phyloP scores from a whole-genome alignment of 495 filamentous ascomycete genomes.

The Staphylotrichum longicolle region DNA sequence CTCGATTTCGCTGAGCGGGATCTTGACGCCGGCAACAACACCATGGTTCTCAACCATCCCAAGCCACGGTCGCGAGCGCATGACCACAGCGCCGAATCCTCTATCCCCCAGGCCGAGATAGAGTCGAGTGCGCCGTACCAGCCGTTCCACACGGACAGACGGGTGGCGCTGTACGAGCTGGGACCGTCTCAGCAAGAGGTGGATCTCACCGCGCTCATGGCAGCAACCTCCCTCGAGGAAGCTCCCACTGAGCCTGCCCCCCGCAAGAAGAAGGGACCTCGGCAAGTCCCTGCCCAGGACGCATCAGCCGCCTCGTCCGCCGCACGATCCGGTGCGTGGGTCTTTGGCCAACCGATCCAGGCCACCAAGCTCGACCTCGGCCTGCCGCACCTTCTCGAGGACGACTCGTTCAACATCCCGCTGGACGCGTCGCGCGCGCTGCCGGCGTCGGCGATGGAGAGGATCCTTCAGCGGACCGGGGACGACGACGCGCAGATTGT shows the following conservation, averaged over 20 bases:
- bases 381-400: conserved; percentile 48
- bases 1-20: conserved; percentile 48
- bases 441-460: conserved; percentile 56
- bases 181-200: conserved; percentile 22
- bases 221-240: conserved; percentile 33
- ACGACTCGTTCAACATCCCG: conserved; percentile 53
- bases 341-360: conserved; percentile 65
- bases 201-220: conserved; percentile 36
- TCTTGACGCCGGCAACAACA: conserved; percentile 43
- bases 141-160: conserved; percentile 83
- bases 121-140: conserved; percentile 89
- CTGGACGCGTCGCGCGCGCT: conserved; percentile 51
- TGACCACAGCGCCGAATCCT: conserved; percentile 44
- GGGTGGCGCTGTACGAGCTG: conserved; percentile 64
- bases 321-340: conserved; percentile 50
- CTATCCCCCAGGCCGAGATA: conserved; percentile 85
- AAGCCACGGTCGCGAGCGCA: conserved; percentile 30
- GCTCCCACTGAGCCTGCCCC: conserved; percentile 13
- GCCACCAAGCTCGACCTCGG: conserved; percentile 62
- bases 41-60: conserved; percentile 40
- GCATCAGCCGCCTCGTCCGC: not conserved
- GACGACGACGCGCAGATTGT: conserved; percentile 72
- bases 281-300: conserved; percentile 9
- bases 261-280: conserved; percentile 24
- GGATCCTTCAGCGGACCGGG: conserved; percentile 58